Conservation (phyloP, 768 basidiomycete genomes). For the Boletus rex-veris region DNA sequence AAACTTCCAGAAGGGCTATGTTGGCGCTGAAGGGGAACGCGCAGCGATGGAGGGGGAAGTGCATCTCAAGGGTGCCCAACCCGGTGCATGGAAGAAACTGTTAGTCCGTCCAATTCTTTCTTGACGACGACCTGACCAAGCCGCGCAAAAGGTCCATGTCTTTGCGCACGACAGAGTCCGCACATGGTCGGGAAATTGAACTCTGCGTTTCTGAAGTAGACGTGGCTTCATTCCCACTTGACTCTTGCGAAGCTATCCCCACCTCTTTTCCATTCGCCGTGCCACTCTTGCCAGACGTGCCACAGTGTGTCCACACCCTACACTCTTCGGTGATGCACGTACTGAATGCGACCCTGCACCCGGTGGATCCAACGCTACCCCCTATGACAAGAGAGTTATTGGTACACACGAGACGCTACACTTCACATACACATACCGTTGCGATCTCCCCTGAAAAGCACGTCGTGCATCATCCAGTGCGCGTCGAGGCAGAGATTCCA, state of each 20-base stretch:
- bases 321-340: constrained; percentile 70
- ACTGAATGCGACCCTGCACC: constrained; percentile 64
- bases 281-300: constrained; percentile 73
- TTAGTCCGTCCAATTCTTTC: constrained; percentile 41
- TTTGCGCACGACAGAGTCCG: constrained; percentile 63
- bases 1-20: constrained; percentile 81
- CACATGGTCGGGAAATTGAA: constrained; percentile 61
- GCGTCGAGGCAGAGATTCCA: constrained; percentile 67
- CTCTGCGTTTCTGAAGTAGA: constrained; percentile 56
- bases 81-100: constrained; percentile 63
- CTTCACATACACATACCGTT: constrained; percentile 57
- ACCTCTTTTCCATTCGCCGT: constrained; percentile 77
- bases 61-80: constrained; percentile 70
- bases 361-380: constrained; percentile 37
- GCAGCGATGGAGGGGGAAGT: constrained; percentile 87
- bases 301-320: constrained; percentile 76
- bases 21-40: constrained; percentile 79
- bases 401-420: constrained; percentile 75
- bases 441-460: constrained; percentile 58
- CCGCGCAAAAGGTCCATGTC: constrained; percentile 51
- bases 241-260: constrained; percentile 43
- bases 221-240: constrained; percentile 45
- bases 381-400: constrained; percentile 52
- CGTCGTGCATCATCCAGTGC: constrained; percentile 58
- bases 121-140: constrained; percentile 12